Evolutionary conservation across 192 early-diverging fungal genomes (phyloP).

Genomic region (Backusella macrospora): DNA sequence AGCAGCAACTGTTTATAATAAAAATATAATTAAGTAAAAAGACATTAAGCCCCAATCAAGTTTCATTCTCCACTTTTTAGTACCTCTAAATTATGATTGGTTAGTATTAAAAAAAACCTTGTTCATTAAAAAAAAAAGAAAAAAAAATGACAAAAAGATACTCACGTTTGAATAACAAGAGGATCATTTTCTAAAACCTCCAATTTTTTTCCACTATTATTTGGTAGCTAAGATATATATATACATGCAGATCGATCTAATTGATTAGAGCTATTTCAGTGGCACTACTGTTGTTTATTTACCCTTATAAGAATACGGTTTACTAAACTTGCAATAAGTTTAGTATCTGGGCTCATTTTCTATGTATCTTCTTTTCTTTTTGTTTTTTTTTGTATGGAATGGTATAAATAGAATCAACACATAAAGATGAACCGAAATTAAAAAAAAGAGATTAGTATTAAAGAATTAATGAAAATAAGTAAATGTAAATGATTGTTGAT

Average conservation of each 20-base stretch:
- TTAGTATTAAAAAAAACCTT: neutral
- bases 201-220: constrained; percentile 67
- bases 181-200: constrained; percentile 74
- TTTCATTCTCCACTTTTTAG: constrained; percentile 4
- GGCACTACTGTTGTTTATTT: neutral
- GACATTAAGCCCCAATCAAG: neutral
- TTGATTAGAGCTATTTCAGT: constrained; percentile 1
- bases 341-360: constrained; percentile 45
- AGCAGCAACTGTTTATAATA: constrained; percentile 53
- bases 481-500: constrained; percentile 4
- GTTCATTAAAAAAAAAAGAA: neutral
- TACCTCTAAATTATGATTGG: constrained; percentile 18
- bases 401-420: neutral
- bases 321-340: constrained; percentile 46
- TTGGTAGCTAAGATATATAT: constrained; percentile 61
- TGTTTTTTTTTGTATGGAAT: neutral
- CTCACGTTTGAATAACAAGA: constrained; percentile 72
- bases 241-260: too few relatives aligned
- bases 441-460: neutral
- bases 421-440: neutral
- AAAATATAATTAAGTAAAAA: neutral
- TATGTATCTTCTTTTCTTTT: neutral
- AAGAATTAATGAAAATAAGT: neutral
- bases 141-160: neutral
- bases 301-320: constrained; percentile 47